A percentile compares a stretch with the other conserved stretches of the same genome.
These are phyloP conservation scores for Tylopilus intermedius DNA, from an alignment of 768 basidiomycete genomes.

Conservation along the genomic window DNA sequence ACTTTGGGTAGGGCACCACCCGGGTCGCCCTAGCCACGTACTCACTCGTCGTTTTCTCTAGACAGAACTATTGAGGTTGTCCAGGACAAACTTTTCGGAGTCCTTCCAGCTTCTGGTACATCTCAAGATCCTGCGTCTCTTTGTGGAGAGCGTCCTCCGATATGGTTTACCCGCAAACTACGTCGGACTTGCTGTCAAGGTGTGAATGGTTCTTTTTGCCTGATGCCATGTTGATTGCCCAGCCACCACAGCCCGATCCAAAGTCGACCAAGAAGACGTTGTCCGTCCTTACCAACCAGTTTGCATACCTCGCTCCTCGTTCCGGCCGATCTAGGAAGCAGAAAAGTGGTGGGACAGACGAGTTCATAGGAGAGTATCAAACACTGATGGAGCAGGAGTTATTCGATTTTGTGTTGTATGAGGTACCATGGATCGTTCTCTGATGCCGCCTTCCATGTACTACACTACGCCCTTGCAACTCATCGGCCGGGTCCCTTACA, in stretches of 20 bases:
- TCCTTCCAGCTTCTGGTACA: conserved; percentile 92
- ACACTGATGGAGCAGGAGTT: conserved; percentile 92
- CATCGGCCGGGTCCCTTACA: background rate
- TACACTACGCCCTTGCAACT: background rate
- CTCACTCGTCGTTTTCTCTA: conserved; percentile 29
- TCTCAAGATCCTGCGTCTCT: conserved; percentile 85
- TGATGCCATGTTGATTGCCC: background rate
- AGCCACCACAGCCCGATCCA: conserved; percentile 65
- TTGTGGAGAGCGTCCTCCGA: conserved; percentile 91
- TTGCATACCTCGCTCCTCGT: conserved; percentile 74
- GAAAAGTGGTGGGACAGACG: conserved; percentile 43
- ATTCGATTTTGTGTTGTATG: conserved; percentile 91
- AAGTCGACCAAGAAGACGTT: conserved; percentile 81
- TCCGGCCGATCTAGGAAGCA: conserved; percentile 44
- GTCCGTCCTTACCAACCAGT: conserved; percentile 65
- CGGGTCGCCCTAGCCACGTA: background rate
- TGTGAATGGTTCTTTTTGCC: conserved; percentile 25
- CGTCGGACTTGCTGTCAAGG: conserved; percentile 76
- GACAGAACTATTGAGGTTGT: conserved; percentile 87
- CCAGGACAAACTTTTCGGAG: conserved; percentile 95
- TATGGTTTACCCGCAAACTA: conserved; percentile 95
- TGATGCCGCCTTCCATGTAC: conserved; percentile 27
- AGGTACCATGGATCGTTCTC: conserved; percentile 84
- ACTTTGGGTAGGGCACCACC: conserved; percentile 71
- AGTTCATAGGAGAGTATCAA: conserved; percentile 88